These are phyloP conservation scores for Phanerodontia chrysosporium DNA, from an alignment of 768 basidiomycete species.

Conservation along the genomic window DNA sequence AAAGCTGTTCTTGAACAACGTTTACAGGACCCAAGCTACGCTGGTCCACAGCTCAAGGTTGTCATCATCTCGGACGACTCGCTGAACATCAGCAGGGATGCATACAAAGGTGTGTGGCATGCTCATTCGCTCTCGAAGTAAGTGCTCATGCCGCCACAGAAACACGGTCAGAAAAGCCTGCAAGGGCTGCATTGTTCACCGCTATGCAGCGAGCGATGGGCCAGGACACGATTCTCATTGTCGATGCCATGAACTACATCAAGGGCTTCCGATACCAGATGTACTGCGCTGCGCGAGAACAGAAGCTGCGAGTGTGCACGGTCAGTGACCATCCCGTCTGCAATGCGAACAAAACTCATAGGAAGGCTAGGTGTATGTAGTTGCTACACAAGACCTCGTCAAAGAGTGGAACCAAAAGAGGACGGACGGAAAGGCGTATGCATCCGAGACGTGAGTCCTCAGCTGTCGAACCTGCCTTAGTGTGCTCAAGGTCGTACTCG, in stretches of 20 bases:
- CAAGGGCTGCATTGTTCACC: slow-evolving; percentile 78
- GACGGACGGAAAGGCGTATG: slow-evolving; percentile 47
- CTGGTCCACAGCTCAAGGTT: slow-evolving; percentile 45
- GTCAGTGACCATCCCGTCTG: slow-evolving; percentile 40
- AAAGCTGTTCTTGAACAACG: slow-evolving; percentile 48
- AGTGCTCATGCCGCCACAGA: slow-evolving; percentile 38
- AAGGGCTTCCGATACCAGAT: slow-evolving; percentile 98
- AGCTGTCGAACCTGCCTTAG: neutral
- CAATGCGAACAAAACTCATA: neutral
- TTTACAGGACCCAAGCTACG: slow-evolving; percentile 45
- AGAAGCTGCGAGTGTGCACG: slow-evolving; percentile 81
- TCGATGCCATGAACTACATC: slow-evolving; percentile 94
- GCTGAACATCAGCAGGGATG: slow-evolving; percentile 57
- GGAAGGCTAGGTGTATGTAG: slow-evolving; percentile 62
- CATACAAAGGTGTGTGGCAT: slow-evolving; percentile 64
- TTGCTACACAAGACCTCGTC: slow-evolving; percentile 71
- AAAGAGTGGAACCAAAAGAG: slow-evolving; percentile 67
- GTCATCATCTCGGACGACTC: slow-evolving; percentile 69
- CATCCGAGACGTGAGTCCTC: slow-evolving; percentile 59
- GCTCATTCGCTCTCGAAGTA: neutral
- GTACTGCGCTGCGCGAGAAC: slow-evolving; percentile 92
- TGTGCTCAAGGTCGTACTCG: neutral
- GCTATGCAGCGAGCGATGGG: slow-evolving; percentile 74
- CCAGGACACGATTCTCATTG: slow-evolving; percentile 73
- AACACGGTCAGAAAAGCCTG: slow-evolving; percentile 81